Evolutionary conservation across 176 grass and related monocot species (phyloP).

Genomic region (Oryza brachyantha): DNA sequence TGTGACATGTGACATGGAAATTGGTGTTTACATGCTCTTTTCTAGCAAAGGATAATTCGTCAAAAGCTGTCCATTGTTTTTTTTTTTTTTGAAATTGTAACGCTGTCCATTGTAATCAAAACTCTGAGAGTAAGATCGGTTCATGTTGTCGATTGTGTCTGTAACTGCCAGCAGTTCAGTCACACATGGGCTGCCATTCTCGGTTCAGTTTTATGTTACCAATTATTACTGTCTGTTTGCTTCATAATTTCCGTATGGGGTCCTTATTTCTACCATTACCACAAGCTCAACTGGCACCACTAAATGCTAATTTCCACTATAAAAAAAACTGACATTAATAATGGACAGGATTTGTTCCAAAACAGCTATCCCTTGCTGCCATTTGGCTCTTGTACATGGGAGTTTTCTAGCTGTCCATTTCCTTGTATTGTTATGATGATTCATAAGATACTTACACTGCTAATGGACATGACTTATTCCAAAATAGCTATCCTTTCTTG

Average conservation of each 20-base stretch:
- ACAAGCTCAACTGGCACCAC: not conserved
- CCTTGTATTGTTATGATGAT: no score
- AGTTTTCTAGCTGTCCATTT: no score
- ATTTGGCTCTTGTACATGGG: no score
- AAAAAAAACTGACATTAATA: not conserved
- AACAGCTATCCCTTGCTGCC: no score
- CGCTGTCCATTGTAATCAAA: not conserved
- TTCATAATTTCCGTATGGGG: not conserved
- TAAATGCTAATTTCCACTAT: no score
- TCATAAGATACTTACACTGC: no score
- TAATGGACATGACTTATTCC: not conserved
- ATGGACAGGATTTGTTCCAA: not conserved
- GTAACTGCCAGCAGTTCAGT: no score
- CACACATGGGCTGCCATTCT: not conserved
- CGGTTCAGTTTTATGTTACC: not conserved
- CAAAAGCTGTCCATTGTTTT: no score
- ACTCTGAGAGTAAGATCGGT: not conserved
- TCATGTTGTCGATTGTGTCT: no score
- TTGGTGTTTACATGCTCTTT: no score
- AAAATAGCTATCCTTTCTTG: not conserved
- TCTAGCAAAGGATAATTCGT: not conserved
- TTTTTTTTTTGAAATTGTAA: no score
- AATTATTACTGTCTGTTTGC: constrained; percentile 10
- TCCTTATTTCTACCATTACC: not conserved
- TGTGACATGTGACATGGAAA: no score